Conservation (phyloP, 2,329 filamentous ascomycete species). For the Alternaria burnsii region DNA sequence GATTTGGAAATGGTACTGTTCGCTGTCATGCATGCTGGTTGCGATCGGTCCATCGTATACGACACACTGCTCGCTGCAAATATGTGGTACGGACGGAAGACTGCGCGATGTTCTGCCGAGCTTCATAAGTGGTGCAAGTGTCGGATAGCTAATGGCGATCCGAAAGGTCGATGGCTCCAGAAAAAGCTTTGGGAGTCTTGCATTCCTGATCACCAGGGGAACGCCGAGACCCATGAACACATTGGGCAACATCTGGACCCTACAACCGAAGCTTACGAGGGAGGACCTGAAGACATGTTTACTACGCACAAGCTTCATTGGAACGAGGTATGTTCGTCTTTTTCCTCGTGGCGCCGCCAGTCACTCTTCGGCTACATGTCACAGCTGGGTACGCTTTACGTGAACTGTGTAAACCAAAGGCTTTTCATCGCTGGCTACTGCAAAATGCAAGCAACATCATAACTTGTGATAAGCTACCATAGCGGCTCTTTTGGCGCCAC, state of each 20-base stretch:
- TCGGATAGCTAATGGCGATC: slow-evolving; percentile 25
- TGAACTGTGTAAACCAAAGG: no score
- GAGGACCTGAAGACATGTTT: slow-evolving; percentile 28
- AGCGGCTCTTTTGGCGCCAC: no score
- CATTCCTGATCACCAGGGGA: not conserved
- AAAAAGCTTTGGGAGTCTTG: slow-evolving; percentile 35
- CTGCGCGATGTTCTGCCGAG: slow-evolving; percentile 22
- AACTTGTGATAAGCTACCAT: no score
- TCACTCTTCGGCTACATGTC: not conserved
- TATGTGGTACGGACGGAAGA: slow-evolving; percentile 19
- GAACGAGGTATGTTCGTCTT: slow-evolving; percentile 37
- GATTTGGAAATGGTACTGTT: slow-evolving; percentile 33
- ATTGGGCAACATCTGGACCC: slow-evolving; percentile 16
- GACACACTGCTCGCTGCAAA: slow-evolving; percentile 37
- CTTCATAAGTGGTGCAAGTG: slow-evolving; percentile 43
- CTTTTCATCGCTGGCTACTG: accelerated
- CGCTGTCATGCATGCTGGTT: slow-evolving; percentile 41
- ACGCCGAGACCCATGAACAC: no score
- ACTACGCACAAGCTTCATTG: slow-evolving; percentile 29
- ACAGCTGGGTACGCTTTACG: not conserved
- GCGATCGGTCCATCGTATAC: slow-evolving; percentile 43
- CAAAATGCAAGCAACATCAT: not conserved
- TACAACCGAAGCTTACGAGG: slow-evolving; percentile 29
- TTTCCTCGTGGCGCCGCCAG: not conserved
- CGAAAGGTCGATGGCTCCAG: slow-evolving; percentile 40